phyloP scores from a whole-genome alignment of 2,329 filamentous ascomycete genomes.

The Alternaria sp. region DNA sequence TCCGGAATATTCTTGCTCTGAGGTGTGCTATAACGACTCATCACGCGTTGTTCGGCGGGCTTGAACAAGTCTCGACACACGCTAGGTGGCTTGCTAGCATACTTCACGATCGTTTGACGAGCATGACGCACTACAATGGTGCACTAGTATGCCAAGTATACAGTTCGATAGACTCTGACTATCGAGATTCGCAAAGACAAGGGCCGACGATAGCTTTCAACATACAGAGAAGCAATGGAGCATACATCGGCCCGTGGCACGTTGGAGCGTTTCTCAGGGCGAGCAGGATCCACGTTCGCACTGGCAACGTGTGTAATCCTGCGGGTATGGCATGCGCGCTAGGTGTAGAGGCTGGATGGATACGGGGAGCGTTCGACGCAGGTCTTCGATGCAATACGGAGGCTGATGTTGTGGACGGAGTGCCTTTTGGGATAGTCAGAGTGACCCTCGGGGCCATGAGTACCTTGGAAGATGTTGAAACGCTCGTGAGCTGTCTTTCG shows the following conservation, averaged over 20 bases:
- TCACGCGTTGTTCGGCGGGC: conserved; percentile 61
- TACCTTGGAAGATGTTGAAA: conserved; percentile 60
- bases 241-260: conserved; percentile 61
- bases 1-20: conserved; percentile 69
- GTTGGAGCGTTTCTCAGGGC: conserved; percentile 66
- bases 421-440: conserved; percentile 65
- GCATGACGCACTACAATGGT: conserved; percentile 62
- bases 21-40: conserved; percentile 66
- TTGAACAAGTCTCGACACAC: conserved; percentile 65
- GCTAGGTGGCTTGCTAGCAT: conserved; percentile 60
- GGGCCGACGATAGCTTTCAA: conserved; percentile 71
- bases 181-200: conserved; percentile 60
- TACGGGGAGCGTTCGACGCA: conserved; percentile 60
- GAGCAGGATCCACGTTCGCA: conserved; percentile 64
- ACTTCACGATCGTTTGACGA: conserved; percentile 57
- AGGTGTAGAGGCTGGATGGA: conserved; percentile 61
- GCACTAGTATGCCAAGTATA: conserved; percentile 61
- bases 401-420: conserved; percentile 59
- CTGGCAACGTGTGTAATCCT: conserved; percentile 64
- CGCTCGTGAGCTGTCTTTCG: not conserved
- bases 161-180: conserved; percentile 56
- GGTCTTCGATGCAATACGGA: conserved; percentile 65
- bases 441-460: conserved; percentile 69
- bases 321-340: conserved; percentile 57
- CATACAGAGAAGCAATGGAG: conserved; percentile 59